Conservation (phyloP, 352 stramenopile genomes). For the Pythium folliculosum region DNA sequence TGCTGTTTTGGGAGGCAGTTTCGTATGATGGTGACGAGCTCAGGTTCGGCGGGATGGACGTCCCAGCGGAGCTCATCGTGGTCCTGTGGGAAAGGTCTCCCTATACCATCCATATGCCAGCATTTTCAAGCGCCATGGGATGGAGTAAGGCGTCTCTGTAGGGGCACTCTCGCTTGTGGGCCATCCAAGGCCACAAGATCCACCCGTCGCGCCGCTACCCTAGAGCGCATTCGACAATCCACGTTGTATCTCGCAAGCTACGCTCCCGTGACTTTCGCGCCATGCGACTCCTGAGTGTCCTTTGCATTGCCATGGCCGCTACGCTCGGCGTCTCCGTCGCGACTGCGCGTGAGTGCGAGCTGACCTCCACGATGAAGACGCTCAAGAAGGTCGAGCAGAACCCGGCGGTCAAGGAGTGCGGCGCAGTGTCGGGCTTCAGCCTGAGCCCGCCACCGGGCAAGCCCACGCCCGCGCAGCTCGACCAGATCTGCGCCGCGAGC, state of each 20-base stretch:
- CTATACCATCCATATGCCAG: neutral
- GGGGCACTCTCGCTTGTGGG: neutral
- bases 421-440: slow-evolving; percentile 5
- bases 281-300: neutral
- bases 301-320: neutral
- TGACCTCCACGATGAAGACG: slow-evolving; percentile 5
- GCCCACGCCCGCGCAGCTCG: slow-evolving; percentile 12
- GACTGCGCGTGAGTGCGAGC: slow-evolving; percentile 14
- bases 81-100: no score
- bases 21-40: neutral
- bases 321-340: neutral
- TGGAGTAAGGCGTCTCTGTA: neutral
- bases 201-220: neutral
- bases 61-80: no score
- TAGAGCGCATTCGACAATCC: neutral
- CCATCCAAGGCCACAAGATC: neutral
- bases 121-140: neutral
- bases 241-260: neutral
- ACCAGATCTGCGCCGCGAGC: slow-evolving; percentile 13
- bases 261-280: neutral
- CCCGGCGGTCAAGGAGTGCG: slow-evolving; percentile 7
- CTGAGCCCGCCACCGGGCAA: slow-evolving; percentile 15
- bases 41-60: no score
- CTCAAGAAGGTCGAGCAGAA: slow-evolving; percentile 25
- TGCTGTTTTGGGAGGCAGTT: no score